These are phyloP conservation scores for Pyrus hybrid DNA, from an alignment of 331 rosid genomes.

Conservation along the genomic window DNA sequence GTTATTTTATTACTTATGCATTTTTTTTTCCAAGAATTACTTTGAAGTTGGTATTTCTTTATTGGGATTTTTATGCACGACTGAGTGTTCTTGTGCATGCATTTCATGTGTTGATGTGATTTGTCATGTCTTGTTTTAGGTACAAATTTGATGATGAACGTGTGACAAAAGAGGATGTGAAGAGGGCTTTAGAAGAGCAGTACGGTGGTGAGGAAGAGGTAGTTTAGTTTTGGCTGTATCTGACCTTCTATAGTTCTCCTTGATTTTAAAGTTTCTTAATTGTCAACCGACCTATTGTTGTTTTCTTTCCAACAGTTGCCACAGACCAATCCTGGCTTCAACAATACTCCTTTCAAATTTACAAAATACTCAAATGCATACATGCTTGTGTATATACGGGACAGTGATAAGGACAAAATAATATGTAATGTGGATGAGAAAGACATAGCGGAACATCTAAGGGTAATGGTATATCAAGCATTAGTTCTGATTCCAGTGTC, in stretches of 20 bases:
- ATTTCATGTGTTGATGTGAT: neutral
- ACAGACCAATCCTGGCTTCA: conserved; percentile 97
- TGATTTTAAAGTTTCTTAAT: neutral
- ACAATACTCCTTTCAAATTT: conserved; percentile 91
- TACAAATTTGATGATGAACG: conserved; percentile 76
- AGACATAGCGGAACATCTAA: conserved; percentile 71
- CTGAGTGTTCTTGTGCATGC: neutral
- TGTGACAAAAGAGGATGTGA: conserved; percentile 67
- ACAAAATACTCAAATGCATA: no score
- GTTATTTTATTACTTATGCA: neutral
- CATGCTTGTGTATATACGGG: conserved; percentile 98
- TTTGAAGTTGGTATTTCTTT: neutral
- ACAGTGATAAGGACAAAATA: conserved; percentile 94
- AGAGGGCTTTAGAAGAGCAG: conserved; percentile 84
- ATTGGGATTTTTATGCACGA: neutral
- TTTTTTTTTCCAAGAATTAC: neutral
- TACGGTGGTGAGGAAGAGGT: conserved; percentile 93
- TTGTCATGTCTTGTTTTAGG: conserved; percentile 27
- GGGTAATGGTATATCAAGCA: conserved; percentile 25
- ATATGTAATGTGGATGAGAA: conserved; percentile 97
- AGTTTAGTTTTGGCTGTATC: neutral
- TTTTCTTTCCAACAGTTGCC: conserved; percentile 58
- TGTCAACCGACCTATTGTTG: conserved; percentile 5
- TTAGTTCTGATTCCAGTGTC: neutral
- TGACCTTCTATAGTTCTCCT: neutral